These are phyloP conservation scores for Bolboschoenus planiculmis DNA, from an alignment of 176 grass and related monocot species.

Conservation along the genomic window DNA sequence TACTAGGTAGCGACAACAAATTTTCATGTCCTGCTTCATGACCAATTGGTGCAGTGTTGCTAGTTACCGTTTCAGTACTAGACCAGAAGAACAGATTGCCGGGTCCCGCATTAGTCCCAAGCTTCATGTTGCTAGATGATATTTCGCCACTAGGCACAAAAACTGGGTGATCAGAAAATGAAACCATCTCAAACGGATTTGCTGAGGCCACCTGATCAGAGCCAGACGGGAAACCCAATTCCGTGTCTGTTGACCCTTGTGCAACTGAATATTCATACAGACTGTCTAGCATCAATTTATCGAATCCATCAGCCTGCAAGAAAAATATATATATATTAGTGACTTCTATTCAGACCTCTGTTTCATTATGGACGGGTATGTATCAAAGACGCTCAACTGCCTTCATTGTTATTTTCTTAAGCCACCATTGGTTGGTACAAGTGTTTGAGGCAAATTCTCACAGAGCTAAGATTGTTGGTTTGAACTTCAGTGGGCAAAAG, in stretches of 20 bases:
- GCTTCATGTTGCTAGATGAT: not conserved
- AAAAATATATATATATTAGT: not conserved
- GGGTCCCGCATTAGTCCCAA: not conserved
- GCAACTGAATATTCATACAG: slow-evolving; percentile 9
- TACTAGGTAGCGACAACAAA: not conserved
- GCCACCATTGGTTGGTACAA: not conserved
- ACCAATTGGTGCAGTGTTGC: not conserved
- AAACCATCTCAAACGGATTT: slow-evolving; percentile 21
- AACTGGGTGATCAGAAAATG: not conserved
- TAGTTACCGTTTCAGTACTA: not conserved
- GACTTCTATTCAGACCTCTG: not conserved
- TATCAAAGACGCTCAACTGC: not conserved
- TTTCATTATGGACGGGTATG: not conserved
- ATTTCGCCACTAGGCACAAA: not conserved
- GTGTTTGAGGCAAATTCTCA: not conserved
- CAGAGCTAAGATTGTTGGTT: not conserved
- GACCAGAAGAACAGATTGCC: not conserved
- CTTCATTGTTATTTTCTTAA: not conserved
- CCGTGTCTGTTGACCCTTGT: not conserved
- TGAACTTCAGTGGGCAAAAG: not conserved
- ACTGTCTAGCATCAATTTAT: slow-evolving; percentile 12
- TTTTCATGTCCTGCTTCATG: not conserved
- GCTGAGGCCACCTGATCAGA: not conserved
- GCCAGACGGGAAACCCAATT: not conserved
- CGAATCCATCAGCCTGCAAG: slow-evolving; percentile 1